Conservation (phyloP, 805 yeast species). For the Candida krabiensis region DNA sequence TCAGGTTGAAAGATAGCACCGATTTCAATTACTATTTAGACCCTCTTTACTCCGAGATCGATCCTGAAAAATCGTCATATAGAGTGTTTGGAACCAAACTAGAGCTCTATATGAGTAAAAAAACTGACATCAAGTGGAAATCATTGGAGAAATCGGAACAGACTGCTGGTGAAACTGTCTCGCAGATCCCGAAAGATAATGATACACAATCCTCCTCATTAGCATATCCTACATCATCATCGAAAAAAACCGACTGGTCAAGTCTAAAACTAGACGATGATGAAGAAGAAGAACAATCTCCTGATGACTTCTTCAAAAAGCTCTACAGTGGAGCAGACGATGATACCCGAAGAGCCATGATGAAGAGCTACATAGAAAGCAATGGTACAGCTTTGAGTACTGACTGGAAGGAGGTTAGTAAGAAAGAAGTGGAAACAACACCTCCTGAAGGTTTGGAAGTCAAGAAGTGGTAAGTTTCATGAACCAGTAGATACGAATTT, state of each 20-base stretch:
- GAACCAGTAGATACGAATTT: too few species aligned
- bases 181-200: conserved; percentile 7
- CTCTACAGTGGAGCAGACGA: conserved; percentile 80
- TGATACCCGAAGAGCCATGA: conserved; percentile 90
- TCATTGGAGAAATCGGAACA: conserved; percentile 39
- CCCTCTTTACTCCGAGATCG: conserved; percentile 53
- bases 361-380: conserved; percentile 92
- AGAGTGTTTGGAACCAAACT: conserved; percentile 70
- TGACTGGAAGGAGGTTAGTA: conserved; percentile 85
- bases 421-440: conserved; percentile 58
- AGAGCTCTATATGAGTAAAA: conserved; percentile 64
- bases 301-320: conserved; percentile 70
- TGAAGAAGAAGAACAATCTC: conserved; percentile 47
- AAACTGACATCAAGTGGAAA: conserved; percentile 50
- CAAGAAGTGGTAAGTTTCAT: conserved; percentile 55
- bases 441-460: conserved; percentile 78
- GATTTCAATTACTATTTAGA: conserved; percentile 54
- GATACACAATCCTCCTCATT: conserved; percentile 10
- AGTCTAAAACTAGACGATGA: conserved; percentile 39
- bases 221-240: conserved; percentile 64
- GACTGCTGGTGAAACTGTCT: conserved; percentile 9
- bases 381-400: conserved; percentile 93
- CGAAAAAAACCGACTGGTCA: conserved; percentile 70
- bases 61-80: conserved; percentile 42
- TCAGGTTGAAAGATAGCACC: conserved; percentile 49